Base-by-base conservation (phyloP, 805 yeast genomes). In the Candida nemodendra region DNA sequence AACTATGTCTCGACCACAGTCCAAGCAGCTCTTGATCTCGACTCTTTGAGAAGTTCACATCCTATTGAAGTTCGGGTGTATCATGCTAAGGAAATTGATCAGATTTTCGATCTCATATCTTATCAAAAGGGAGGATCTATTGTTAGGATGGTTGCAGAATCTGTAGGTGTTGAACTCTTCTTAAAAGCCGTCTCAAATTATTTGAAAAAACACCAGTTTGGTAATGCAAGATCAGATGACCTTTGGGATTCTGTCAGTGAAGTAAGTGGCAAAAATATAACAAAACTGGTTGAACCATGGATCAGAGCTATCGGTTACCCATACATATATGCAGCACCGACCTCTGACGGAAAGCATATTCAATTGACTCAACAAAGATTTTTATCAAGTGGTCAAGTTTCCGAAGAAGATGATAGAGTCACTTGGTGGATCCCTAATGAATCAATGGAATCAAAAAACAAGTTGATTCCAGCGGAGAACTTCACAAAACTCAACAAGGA, bases 11-110 rank as follows among this genome's bases (percentile, higher is more conserved):
- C 78, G 18, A 71, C 68, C 23, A 66, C 80, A 3, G 62, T 76
- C 39, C 78, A 75, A 51, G 61, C 55, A 15, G 78, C 81, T 3
- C 64, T 76, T 31, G 64, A 67, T 38, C 67, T 79, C 43, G 85
- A 79, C 51, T 72, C 79, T 2, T 68, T 79, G 43, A 62, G 74
- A 46, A 75, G 69, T 50, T 81, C 91, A 5, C 95, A 87, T 60
- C 90, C 95, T 5, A 79, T 86, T 42, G 85, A 84, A 61, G 95
- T 86, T 7, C 84, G 84, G 9, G 87, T 87, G n/a, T 64, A 73
- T 49, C 78, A 81, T 54, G 91, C 91, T 4, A 75, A 77, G 45
- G 93, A 86, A 50, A 81, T 86, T 45, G 84, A 82, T 57, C 90
- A 86, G 64, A 79, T 84, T 14, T 86, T 86, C 57, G 95, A 86